Conservation (phyloP, 441 rosid genomes). For the Pelargonium citronellum region DNA sequence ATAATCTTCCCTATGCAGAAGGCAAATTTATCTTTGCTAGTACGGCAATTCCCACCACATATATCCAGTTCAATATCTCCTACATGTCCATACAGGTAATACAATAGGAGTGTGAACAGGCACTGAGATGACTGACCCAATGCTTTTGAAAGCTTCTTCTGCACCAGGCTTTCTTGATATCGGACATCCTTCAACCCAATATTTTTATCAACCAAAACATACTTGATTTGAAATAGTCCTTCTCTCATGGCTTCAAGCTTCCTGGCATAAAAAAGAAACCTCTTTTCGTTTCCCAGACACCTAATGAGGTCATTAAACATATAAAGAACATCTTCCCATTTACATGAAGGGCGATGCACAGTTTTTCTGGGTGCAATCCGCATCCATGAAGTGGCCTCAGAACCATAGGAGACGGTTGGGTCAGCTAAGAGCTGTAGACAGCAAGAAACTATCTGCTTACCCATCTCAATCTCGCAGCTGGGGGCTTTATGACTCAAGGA, state of each 20-base stretch:
- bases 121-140: constrained; percentile 68
- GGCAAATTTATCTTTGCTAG: constrained; percentile 25
- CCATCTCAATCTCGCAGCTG: constrained; percentile 41
- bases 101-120: constrained; percentile 62
- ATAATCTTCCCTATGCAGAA: constrained; percentile 62
- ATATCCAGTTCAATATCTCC: constrained; percentile 65
- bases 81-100: constrained; percentile 60
- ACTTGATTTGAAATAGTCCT: constrained; percentile 63
- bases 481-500: constrained; percentile 31
- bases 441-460: constrained; percentile 53
- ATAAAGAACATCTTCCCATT: constrained; percentile 77
- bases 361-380: constrained; percentile 40
- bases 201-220: constrained; percentile 50
- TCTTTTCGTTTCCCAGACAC: constrained; percentile 41
- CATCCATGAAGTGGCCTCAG: constrained; percentile 65
- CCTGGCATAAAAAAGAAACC: constrained; percentile 35
- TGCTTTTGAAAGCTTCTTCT: constrained; percentile 56
- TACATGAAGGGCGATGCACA: constrained; percentile 29
- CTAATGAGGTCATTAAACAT: constrained; percentile 64
- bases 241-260: constrained; percentile 79
- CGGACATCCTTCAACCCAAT: constrained; percentile 60
- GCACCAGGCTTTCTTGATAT: constrained; percentile 57
- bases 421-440: constrained; percentile 57
- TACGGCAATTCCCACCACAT: constrained; percentile 43
- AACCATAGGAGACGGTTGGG: constrained; percentile 26